A percentile compares a stretch with the other conserved stretches of the same genome.
phyloP scores from a whole-genome alignment of 2,329 filamentous ascomycete species.

The Trichoderma harzianum region DNA sequence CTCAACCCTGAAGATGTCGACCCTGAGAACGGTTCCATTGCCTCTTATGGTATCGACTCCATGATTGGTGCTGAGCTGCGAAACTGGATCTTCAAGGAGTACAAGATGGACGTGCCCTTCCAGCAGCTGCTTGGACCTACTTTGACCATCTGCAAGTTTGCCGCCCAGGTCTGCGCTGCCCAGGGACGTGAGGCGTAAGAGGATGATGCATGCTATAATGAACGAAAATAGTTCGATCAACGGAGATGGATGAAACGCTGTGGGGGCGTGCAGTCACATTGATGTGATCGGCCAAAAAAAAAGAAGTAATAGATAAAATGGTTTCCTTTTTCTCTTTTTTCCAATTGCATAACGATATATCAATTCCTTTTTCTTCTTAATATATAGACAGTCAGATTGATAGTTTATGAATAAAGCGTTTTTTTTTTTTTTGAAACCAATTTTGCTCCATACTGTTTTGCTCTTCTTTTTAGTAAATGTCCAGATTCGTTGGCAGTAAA shows the following conservation, averaged over 20 bases:
- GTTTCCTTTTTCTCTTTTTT: neutral
- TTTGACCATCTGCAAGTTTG: slow-evolving; percentile 26
- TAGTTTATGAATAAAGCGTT: neutral
- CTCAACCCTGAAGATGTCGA: slow-evolving; percentile 20
- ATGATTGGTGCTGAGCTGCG: slow-evolving; percentile 38
- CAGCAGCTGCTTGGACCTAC: slow-evolving; percentile 35
- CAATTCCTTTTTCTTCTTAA: neutral
- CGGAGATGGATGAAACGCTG: neutral
- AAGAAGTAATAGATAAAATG: neutral
- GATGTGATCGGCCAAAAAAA: neutral
- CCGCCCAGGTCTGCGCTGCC: slow-evolving; percentile 2
- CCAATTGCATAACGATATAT: neutral
- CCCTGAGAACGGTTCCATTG: slow-evolving; percentile 22
- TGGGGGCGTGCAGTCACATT: neutral
- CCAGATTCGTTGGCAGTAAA: too few relatives aligned
- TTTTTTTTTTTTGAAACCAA: neutral
- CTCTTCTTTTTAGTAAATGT: too few relatives aligned
- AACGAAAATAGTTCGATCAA: neutral
- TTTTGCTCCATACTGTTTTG: neutral
- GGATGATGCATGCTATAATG: neutral
- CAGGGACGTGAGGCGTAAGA: neutral
- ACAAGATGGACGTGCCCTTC: slow-evolving; percentile 37
- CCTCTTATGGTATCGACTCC: slow-evolving; percentile 34
- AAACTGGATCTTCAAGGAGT: slow-evolving; percentile 37
- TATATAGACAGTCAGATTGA: neutral